Percentiles rank a stretch among this genome's conserved stretches.
phyloP scores from a whole-genome alignment of 108 stramenopile species.

The Skeletonema tropicum region DNA sequence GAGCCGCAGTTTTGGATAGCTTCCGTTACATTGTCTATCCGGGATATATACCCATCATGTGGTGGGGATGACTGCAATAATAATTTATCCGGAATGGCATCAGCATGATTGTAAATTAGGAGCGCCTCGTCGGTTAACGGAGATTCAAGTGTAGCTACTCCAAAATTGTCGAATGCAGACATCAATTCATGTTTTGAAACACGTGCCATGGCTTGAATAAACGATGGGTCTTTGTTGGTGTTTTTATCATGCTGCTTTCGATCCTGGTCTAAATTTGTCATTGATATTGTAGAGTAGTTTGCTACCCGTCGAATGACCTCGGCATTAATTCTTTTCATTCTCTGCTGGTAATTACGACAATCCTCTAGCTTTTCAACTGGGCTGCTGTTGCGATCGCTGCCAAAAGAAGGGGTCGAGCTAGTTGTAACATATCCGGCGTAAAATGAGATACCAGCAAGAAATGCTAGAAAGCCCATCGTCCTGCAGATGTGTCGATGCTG shows the following conservation, averaged over 20 bases:
- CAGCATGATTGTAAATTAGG: background rate
- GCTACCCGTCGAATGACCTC: background rate
- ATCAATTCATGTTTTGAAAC: conserved; percentile 8
- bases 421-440: background rate
- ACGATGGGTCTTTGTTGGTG: background rate
- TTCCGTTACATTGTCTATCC: background rate
- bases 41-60: background rate
- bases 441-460: background rate
- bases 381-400: background rate
- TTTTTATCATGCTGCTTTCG: background rate
- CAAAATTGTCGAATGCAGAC: conserved; percentile 11
- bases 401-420: background rate
- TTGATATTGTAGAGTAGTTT: background rate
- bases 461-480: background rate
- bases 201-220: conserved; percentile 5
- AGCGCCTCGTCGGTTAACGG: background rate
- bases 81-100: background rate
- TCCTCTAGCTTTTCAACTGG: background rate
- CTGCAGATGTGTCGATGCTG: too few relatives aligned
- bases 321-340: background rate
- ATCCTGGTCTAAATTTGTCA: background rate
- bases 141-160: conserved; percentile 6
- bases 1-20: conserved; percentile 11
- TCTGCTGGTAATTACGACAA: background rate
- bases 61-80: background rate